Base-by-base conservation (phyloP, 805 yeast genomes). In the Pichia eremophila region DNA sequence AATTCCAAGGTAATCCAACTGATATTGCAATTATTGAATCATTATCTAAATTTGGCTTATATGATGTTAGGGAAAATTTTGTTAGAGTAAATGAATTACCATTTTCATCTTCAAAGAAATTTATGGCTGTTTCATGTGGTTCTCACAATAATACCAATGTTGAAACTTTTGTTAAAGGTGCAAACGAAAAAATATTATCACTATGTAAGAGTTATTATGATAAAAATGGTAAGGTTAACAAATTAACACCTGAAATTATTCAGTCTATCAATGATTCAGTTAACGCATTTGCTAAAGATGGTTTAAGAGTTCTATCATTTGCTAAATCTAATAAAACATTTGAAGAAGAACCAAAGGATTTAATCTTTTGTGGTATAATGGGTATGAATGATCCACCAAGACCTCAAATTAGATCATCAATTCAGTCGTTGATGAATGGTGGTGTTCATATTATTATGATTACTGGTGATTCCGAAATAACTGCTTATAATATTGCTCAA, bases 351-450 rank as follows among this genome's bases (percentile, higher is more conserved):
- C 84, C 90, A 14, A 57, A 71, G 0, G 82, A 78, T 28, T 71
- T 93, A 55, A 71, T 78, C 2, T 91, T 91, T 60, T 75, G 85
- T 54, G 99, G 99, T 12, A 67, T 93, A 41, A 73, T 88, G 53
- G 98, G 96, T 47, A 89, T 93, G 95, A 88, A 87, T 58, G 99
- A 93, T 67, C 99, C 99, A 10, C 99, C 99, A 48, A 79, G 99
- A 59, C 84, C 90, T 10, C 81, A 83, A 52, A 98, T 93, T 4
- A 75, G 78, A 43, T 70, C 73, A 44, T 85, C 96, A 2, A 77
- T 93, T 49, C 76, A 85, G 37, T 73, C 80, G 53, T 73, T 93
- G 48, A 73, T 89, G 71, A 81, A 81, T 59, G 96, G 98, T 52
- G 96, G 98, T 40, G 99, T 93, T 39, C 95, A 88, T 60, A 88